These are phyloP conservation scores for Leucocoprinus leucothites DNA, from an alignment of 768 basidiomycete species.

Conservation along the genomic window DNA sequence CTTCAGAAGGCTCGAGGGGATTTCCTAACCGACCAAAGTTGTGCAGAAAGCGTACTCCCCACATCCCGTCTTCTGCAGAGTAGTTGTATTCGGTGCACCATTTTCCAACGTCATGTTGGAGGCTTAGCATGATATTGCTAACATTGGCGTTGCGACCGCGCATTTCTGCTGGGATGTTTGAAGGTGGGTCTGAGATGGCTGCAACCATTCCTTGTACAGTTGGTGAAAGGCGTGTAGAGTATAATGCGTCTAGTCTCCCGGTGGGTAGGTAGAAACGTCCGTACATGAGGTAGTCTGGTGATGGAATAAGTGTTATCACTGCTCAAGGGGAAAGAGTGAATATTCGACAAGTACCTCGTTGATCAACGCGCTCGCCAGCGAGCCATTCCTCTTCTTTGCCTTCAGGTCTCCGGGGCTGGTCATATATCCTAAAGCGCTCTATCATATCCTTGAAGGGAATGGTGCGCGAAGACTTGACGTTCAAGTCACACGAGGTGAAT, in stretches of 20 bases:
- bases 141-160: slow-evolving; percentile 43
- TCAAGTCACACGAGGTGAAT: slow-evolving; percentile 83
- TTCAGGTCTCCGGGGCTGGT: slow-evolving; percentile 77
- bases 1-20: slow-evolving; percentile 1
- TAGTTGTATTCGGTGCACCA: slow-evolving; percentile 95
- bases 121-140: slow-evolving; percentile 75
- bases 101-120: slow-evolving; percentile 91
- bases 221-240: slow-evolving; percentile 75
- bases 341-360: slow-evolving; percentile 48
- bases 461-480: slow-evolving; percentile 63
- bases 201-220: slow-evolving; percentile 82
- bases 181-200: slow-evolving; percentile 79
- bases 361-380: slow-evolving; percentile 74
- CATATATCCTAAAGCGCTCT: slow-evolving; percentile 83
- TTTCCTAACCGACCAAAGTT: slow-evolving; percentile 75
- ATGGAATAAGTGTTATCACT: slow-evolving; percentile 17
- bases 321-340: background rate
- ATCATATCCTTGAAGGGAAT: slow-evolving; percentile 87
- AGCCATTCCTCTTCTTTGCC: slow-evolving; percentile 78
- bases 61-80: slow-evolving; percentile 93
- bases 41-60: slow-evolving; percentile 82
- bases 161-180: slow-evolving; percentile 41
- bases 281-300: slow-evolving; percentile 84
- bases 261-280: slow-evolving; percentile 90
- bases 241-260: slow-evolving; percentile 84